Conservation (phyloP, 164 flowering plant species). For the Paratinospora sagittata region DNA sequence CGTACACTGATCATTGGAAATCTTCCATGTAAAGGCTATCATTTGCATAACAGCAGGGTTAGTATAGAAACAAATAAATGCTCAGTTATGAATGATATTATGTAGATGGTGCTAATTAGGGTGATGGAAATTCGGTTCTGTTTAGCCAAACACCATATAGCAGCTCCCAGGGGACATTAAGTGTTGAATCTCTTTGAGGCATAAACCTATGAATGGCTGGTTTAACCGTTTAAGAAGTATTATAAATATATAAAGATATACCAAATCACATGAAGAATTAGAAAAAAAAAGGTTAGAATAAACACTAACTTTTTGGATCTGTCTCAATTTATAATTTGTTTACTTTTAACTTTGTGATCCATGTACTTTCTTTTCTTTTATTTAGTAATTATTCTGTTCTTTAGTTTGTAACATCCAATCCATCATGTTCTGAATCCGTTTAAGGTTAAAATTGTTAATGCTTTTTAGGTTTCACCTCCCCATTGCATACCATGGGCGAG, state of each 20-base stretch:
- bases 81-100: neutral
- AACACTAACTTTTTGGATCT: too few species aligned
- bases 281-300: too few species aligned
- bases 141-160: neutral
- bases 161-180: too few species aligned
- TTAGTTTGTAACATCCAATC: neutral
- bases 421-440: neutral
- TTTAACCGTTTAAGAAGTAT: neutral
- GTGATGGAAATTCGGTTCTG: neutral
- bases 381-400: neutral
- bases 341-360: neutral
- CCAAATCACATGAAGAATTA: neutral
- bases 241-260: neutral
- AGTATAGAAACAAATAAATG: neutral
- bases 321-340: too few species aligned
- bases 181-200: too few species aligned
- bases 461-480: slow-evolving; percentile 84
- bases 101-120: neutral
- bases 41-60: neutral
- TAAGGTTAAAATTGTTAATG: neutral
- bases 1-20: neutral
- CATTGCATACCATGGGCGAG: slow-evolving; percentile 96
- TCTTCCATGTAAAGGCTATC: neutral
- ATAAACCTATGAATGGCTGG: neutral
- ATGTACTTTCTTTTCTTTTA: neutral